phyloP scores from a whole-genome alignment of 441 rosid genomes.

The Croton laevigatus region DNA sequence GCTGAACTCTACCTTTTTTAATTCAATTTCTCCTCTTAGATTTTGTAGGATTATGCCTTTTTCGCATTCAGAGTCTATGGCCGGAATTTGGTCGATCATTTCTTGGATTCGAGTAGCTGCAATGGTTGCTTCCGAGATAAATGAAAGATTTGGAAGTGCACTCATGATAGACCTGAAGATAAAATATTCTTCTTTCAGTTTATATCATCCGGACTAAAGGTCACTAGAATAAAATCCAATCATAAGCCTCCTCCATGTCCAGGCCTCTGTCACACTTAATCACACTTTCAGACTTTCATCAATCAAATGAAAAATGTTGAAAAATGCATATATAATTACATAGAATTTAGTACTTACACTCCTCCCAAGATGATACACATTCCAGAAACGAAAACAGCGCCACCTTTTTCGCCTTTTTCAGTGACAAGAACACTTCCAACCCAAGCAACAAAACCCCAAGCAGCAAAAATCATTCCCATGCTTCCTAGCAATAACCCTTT shows the following conservation, averaged over 20 bases:
- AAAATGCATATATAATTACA: too few species aligned
- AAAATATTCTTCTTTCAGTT: not conserved
- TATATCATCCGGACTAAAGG: too few species aligned
- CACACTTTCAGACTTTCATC: too few species aligned
- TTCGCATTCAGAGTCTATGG: constrained; percentile 42
- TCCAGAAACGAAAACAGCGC: constrained; percentile 48
- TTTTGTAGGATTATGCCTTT: constrained; percentile 48
- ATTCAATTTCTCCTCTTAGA: constrained; percentile 56
- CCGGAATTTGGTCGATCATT: constrained; percentile 46
- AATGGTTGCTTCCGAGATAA: constrained; percentile 49
- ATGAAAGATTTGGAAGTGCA: constrained; percentile 56
- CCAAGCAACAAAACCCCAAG: constrained; percentile 66
- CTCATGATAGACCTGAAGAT: constrained; percentile 45
- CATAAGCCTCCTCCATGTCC: too few species aligned
- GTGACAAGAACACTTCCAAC: constrained; percentile 53
- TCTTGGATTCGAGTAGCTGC: constrained; percentile 42
- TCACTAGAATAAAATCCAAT: too few species aligned
- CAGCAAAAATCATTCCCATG: constrained; percentile 60
- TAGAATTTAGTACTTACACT: constrained; percentile 37
- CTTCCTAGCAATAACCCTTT: constrained; percentile 65
- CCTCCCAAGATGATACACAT: constrained; percentile 56
- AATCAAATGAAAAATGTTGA: too few species aligned
- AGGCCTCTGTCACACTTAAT: too few species aligned
- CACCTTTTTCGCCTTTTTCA: constrained; percentile 55
- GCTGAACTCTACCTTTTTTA: constrained; percentile 39